A percentile compares a stretch with the other conserved stretches of the same genome.
Evolutionary conservation across 2,329 filamentous ascomycete species (phyloP).

Genomic region (Camillea tinctor): DNA sequence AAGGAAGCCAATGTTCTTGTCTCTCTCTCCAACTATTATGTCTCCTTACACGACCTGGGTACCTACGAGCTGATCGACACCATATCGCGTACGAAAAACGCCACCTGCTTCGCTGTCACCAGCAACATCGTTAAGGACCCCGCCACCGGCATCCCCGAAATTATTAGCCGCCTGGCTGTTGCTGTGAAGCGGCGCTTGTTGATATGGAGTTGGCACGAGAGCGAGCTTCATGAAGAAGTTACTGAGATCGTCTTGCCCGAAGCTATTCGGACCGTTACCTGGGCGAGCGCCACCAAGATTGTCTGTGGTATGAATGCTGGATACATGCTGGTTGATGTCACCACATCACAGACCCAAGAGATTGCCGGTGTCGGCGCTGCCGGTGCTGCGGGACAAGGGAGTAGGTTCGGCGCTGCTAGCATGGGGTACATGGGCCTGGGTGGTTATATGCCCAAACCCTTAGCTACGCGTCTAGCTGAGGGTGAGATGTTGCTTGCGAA

Average conservation of each 20-base stretch:
- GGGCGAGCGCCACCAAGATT: conserved; percentile 83
- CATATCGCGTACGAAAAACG: conserved; percentile 80
- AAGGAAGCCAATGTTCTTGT: conserved; percentile 92
- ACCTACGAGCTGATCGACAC: conserved; percentile 80
- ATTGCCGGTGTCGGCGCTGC: conserved; percentile 75
- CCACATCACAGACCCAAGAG: conserved; percentile 70
- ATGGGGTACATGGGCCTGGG: conserved; percentile 98
- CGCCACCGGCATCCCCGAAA: conserved; percentile 83
- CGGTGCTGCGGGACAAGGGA: conserved; percentile 59
- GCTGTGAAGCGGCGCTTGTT: conserved; percentile 88
- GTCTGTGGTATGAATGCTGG: conserved; percentile 89
- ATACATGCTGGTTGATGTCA: conserved; percentile 85
- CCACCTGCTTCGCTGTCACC: conserved; percentile 86
- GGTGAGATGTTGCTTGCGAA: conserved; percentile 92
- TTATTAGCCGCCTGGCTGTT: conserved; percentile 87
- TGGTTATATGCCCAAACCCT: conserved; percentile 84
- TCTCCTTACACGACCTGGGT: conserved; percentile 86
- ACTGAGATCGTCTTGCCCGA: conserved; percentile 78
- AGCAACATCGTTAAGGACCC: conserved; percentile 93
- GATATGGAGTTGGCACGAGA: conserved; percentile 95
- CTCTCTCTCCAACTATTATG: conserved; percentile 83
- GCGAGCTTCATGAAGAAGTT: conserved; percentile 74
- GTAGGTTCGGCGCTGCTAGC: conserved; percentile 78
- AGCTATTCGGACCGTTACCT: conserved; percentile 83
- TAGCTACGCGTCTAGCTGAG: conserved; percentile 78